Conservation (phyloP, 176 grass and related monocot species). For the Aegilops tauschii region DNA sequence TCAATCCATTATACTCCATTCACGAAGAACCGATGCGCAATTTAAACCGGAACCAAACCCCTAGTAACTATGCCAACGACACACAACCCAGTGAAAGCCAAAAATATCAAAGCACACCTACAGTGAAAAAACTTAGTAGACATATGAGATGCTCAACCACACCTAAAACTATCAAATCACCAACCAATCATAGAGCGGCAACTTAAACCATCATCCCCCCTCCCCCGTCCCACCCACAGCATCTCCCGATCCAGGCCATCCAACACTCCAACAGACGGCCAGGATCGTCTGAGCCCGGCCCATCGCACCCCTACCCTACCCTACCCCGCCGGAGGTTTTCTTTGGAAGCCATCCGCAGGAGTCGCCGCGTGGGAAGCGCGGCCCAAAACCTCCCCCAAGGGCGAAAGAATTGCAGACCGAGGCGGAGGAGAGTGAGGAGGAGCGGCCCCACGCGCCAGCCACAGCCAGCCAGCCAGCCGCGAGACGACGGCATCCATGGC, state of each 20-base stretch:
- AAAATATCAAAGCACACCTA: no score
- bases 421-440: neutral
- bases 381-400: neutral
- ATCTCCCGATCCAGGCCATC: neutral
- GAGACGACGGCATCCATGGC: neutral
- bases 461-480: slow-evolving; percentile 4
- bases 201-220: neutral
- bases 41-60: no score
- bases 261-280: neutral
- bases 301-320: neutral
- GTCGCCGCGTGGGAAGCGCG: neutral
- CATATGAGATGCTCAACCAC: no score
- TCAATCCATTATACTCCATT: no score
- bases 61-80: no score
- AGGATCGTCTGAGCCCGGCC: neutral
- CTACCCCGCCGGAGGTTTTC: neutral
- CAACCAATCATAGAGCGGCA: neutral
- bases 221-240: neutral
- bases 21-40: no score
- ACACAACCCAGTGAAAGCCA: no score
- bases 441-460: slow-evolving; percentile 22
- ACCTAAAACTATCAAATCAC: neutral
- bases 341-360: neutral
- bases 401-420: neutral
- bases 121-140: no score